Conservation (phyloP, 192 early-diverging fungal species). For the Obelidium mucronatum region DNA sequence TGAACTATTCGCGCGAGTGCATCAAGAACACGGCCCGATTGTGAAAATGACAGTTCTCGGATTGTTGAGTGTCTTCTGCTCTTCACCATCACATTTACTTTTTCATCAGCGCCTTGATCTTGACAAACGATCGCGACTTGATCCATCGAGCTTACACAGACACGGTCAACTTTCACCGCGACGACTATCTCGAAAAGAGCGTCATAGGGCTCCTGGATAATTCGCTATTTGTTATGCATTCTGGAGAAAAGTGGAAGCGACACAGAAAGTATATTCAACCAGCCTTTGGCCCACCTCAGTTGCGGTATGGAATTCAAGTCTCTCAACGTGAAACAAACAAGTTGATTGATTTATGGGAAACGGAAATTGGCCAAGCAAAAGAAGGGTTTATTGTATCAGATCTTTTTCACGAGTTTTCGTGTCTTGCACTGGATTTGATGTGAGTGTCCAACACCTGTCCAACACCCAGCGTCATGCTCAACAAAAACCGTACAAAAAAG, state of each 20-base stretch:
- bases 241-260: constrained; percentile 52
- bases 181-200: neutral
- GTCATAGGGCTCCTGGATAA: constrained; percentile 30
- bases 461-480: neutral
- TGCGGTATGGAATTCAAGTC: constrained; percentile 36
- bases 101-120: neutral
- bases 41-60: neutral
- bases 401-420: neutral
- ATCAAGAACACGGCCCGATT: neutral
- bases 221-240: constrained; percentile 47
- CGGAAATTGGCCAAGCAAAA: neutral
- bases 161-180: constrained; percentile 20
- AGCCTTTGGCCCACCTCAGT: constrained; percentile 55
- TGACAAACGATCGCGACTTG: constrained; percentile 10
- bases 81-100: neutral
- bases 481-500: neutral
- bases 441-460: neutral
- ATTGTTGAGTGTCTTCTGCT: neutral
- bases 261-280: constrained; percentile 61
- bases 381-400: neutral
- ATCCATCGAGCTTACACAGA: constrained; percentile 28
- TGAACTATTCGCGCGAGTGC: neutral
- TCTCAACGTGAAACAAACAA: too few species aligned
- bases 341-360: neutral
- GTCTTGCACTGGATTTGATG: too few species aligned